Evolutionary conservation across 148 eudicot species (phyloP).

Genomic region (Talinum fruticosum): DNA sequence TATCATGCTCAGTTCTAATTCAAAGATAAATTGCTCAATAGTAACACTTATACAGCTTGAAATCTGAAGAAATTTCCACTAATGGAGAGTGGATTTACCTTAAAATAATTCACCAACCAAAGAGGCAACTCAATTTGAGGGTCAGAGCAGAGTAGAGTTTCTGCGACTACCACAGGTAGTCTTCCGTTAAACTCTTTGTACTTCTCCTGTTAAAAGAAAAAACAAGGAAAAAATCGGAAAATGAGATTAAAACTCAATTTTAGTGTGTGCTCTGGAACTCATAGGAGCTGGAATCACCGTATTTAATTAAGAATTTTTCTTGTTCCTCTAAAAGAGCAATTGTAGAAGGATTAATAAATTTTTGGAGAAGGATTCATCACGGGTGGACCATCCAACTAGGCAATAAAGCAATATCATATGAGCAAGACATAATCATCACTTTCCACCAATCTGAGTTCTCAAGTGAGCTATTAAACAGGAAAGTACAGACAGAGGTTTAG

Average conservation of each 20-base stretch:
- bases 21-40: not conserved
- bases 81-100: constrained; percentile 46
- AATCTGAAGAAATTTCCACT: not conserved
- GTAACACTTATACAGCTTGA: not conserved
- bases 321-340: no score
- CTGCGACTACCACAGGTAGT: constrained; percentile 86
- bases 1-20: not conserved
- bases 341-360: no score
- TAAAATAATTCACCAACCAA: constrained; percentile 85
- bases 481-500: not conserved
- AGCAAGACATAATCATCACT: not conserved
- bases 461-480: not conserved
- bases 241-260: not conserved
- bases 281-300: not conserved
- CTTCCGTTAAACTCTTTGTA: constrained; percentile 70
- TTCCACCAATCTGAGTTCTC: not conserved
- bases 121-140: constrained; percentile 90
- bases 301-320: not conserved
- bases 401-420: not conserved
- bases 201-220: constrained; percentile 56
- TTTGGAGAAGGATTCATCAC: not conserved
- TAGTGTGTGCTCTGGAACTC: not conserved
- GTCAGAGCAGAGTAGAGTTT: constrained; percentile 81
- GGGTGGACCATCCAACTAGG: not conserved
- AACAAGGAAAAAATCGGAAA: not conserved